phyloP scores from a whole-genome alignment of 495 filamentous ascomycete species.

The Penicillium lividum region DNA sequence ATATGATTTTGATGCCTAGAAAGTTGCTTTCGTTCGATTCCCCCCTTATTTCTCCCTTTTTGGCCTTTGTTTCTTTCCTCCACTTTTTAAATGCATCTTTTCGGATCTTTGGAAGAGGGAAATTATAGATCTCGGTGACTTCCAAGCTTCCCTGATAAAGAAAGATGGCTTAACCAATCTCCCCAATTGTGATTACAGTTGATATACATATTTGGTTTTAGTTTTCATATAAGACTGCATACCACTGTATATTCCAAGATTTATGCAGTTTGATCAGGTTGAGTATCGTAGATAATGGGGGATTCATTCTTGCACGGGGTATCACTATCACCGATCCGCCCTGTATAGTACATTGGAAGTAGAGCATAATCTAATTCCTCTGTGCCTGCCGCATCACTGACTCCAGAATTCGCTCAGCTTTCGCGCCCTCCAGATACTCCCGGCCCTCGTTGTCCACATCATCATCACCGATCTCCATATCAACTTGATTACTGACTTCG shows the following conservation, averaged over 20 bases:
- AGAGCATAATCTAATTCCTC: conserved; percentile 9
- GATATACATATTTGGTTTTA: too few relatives aligned
- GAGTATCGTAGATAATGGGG: not conserved
- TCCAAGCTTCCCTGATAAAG: too few relatives aligned
- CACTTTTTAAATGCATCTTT: not conserved
- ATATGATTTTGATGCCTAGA: not conserved
- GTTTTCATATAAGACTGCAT: too few relatives aligned
- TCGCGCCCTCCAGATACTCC: conserved; percentile 73
- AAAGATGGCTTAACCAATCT: too few relatives aligned
- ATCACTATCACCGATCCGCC: conserved; percentile 7
- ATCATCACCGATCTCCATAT: conserved; percentile 56
- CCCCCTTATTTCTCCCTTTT: not conserved
- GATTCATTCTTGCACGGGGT: conserved; percentile 8
- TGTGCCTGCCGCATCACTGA: conserved; percentile 31
- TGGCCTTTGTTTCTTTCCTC: not conserved
- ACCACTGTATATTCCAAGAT: too few relatives aligned
- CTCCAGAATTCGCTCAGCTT: conserved; percentile 64
- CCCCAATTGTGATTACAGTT: too few relatives aligned
- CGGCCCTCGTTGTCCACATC: conserved; percentile 43
- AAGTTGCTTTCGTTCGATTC: not conserved
- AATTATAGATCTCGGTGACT: not conserved
- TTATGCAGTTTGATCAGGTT: not conserved
- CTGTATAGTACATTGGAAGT: conserved; percentile 6
- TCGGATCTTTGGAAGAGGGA: not conserved
- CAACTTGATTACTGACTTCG: conserved; percentile 72